phyloP scores from a whole-genome alignment of 257 asterid genomes.

The Salvia splendens region DNA sequence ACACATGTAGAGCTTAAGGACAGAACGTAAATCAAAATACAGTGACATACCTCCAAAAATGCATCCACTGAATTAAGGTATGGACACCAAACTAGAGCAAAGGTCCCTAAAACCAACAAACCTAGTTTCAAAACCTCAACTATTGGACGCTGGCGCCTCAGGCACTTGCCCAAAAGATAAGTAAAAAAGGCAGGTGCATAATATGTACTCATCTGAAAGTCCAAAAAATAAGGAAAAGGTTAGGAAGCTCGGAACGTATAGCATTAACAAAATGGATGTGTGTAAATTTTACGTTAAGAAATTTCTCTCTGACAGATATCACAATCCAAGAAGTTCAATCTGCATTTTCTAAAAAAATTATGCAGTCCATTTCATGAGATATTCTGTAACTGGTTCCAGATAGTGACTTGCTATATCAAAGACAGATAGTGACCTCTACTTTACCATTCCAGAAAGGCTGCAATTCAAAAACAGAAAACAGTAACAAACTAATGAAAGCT shows the following conservation, averaged over 20 bases:
- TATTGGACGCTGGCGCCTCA: conserved; percentile 63
- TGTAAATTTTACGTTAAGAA: neutral
- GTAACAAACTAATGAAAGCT: neutral
- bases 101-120: conserved; percentile 79
- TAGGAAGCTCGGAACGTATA: conserved; percentile 11
- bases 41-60: conserved; percentile 58
- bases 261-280: neutral
- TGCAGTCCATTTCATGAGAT: neutral
- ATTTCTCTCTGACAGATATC: conserved; percentile 14
- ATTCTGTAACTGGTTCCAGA: conserved; percentile 6
- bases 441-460: neutral
- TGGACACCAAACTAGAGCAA: conserved; percentile 86
- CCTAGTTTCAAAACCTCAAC: conserved; percentile 71
- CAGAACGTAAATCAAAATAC: conserved; percentile 6
- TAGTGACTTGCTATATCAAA: conserved; percentile 1
- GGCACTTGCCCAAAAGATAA: conserved; percentile 85
- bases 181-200: conserved; percentile 93
- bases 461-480: neutral
- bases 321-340: conserved; percentile 12
- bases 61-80: conserved; percentile 77
- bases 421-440: neutral
- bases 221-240: conserved; percentile 15
- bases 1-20: conserved; percentile 2
- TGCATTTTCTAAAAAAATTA: conserved; percentile 10
- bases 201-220: conserved; percentile 86